Conservation (phyloP, 2,329 filamentous ascomycete genomes). For the Epichloe hybrida region DNA sequence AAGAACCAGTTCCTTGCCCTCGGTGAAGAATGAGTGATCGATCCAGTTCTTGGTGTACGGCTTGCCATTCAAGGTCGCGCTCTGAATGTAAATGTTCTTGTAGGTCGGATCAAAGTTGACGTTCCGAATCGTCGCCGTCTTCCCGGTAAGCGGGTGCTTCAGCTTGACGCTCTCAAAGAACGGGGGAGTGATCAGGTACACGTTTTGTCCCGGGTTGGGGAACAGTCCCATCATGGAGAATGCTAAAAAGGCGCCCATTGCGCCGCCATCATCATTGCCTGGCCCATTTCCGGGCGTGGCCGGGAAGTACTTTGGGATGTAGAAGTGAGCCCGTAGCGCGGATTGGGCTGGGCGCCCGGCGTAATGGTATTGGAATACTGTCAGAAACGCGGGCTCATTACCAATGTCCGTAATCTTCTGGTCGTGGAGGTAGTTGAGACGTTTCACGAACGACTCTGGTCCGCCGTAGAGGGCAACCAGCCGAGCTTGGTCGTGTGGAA, state of each 20-base stretch:
- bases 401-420: constrained; percentile 52
- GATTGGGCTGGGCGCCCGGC: constrained; percentile 47
- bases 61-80: constrained; percentile 46
- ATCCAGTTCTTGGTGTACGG: constrained; percentile 54
- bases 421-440: constrained; percentile 52
- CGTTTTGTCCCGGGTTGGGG: constrained; percentile 53
- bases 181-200: constrained; percentile 61
- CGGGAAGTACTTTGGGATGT: constrained; percentile 52
- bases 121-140: constrained; percentile 44
- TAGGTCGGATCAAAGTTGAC: constrained; percentile 49
- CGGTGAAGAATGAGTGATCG: constrained; percentile 51
- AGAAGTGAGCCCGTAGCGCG: constrained; percentile 42
- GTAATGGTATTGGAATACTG: constrained; percentile 57
- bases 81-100: constrained; percentile 49
- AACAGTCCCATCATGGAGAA: constrained; percentile 59
- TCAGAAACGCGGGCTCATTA: constrained; percentile 47
- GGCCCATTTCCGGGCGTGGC: too few relatives aligned
- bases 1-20: constrained; percentile 51
- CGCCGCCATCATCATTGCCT: constrained; percentile 57
- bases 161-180: constrained; percentile 51
- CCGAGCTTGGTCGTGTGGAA: constrained; percentile 37
- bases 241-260: constrained; percentile 55
- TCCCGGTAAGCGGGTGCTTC: constrained; percentile 42
- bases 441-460: constrained; percentile 37
- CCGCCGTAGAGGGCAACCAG: constrained; percentile 50